Evolutionary conservation across 345 rosid genomes (phyloP).

Genomic region (Bruguiera parviflora): DNA sequence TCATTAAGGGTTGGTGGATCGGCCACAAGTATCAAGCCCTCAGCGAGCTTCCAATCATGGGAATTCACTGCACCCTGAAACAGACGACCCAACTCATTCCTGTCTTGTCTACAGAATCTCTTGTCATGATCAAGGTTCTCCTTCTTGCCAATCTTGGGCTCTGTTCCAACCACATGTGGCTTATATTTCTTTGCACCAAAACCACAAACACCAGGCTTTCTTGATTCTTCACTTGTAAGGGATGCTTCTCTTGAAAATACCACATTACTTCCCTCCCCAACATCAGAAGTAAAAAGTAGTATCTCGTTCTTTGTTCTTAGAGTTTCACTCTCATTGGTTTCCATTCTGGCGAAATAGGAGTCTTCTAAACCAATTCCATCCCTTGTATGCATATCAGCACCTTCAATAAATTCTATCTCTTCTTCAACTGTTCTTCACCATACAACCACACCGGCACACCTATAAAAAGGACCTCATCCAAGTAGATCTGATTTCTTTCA

Average conservation of each 20-base stretch:
- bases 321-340: constrained; percentile 39
- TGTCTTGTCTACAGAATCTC: constrained; percentile 68
- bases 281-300: constrained; percentile 30
- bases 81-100: constrained; percentile 67
- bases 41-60: constrained; percentile 86
- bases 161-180: constrained; percentile 23
- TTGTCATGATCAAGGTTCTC: constrained; percentile 48
- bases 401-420: constrained; percentile 23
- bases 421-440: constrained; percentile 41
- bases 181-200: constrained; percentile 48
- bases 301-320: constrained; percentile 31
- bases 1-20: constrained; percentile 86
- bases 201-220: constrained; percentile 34
- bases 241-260: constrained; percentile 65
- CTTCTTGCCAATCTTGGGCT: constrained; percentile 38
- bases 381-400: constrained; percentile 24
- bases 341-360: constrained; percentile 40
- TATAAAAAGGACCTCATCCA: constrained; percentile 10
- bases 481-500: constrained; percentile 13
- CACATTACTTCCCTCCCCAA: constrained; percentile 49
- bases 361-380: constrained; percentile 40
- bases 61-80: constrained; percentile 81
- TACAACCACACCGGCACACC: constrained; percentile 17
- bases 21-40: constrained; percentile 58
- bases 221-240: constrained; percentile 40